Evolutionary conservation across 1,284 basidiomycete genomes (phyloP).

Genomic region (Trametes pubescens): DNA sequence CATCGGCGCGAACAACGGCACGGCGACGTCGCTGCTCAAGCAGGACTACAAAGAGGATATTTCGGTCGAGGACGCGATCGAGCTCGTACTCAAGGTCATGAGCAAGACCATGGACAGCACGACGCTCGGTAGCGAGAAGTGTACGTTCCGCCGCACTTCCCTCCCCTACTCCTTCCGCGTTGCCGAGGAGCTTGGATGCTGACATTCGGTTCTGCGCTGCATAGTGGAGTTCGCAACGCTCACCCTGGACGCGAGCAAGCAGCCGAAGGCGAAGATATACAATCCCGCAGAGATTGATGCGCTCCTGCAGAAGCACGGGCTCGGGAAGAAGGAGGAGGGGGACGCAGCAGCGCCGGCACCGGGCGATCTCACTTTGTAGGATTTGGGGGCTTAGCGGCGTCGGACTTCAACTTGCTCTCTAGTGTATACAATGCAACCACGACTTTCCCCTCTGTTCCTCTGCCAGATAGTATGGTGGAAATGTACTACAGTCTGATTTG

Average conservation of each 20-base stretch:
- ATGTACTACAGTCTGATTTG: no score
- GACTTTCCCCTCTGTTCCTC: not conserved
- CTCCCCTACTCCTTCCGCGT: not conserved
- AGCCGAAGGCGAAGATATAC: conserved; percentile 94
- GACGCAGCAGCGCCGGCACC: conserved; percentile 66
- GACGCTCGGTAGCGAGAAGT: conserved; percentile 92
- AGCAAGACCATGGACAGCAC: conserved; percentile 99
- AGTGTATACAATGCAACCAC: not conserved
- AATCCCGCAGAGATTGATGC: conserved; percentile 91
- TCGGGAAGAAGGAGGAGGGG: conserved; percentile 87
- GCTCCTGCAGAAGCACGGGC: conserved; percentile 82
- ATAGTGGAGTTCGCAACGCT: conserved; percentile 97
- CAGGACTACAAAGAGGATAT: conserved; percentile 99
- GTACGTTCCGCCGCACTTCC: conserved; percentile 57
- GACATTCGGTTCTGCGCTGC: conserved; percentile 10
- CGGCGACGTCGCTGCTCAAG: conserved; percentile 92
- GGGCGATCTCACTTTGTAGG: conserved; percentile 25
- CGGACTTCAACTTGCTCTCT: conserved; percentile 12
- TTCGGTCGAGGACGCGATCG: conserved; percentile 89
- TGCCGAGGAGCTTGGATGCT: not conserved
- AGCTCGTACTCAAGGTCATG: conserved; percentile 92
- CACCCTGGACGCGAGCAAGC: conserved; percentile 84
- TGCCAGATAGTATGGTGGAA: no score
- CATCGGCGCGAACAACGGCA: conserved; percentile 97
- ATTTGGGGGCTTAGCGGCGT: conserved; percentile 10